Evolutionary conservation across 495 filamentous ascomycete species (phyloP), one percentile per base, ranked within the genome.

Genomic region (Extremus antarcticus): DNA sequence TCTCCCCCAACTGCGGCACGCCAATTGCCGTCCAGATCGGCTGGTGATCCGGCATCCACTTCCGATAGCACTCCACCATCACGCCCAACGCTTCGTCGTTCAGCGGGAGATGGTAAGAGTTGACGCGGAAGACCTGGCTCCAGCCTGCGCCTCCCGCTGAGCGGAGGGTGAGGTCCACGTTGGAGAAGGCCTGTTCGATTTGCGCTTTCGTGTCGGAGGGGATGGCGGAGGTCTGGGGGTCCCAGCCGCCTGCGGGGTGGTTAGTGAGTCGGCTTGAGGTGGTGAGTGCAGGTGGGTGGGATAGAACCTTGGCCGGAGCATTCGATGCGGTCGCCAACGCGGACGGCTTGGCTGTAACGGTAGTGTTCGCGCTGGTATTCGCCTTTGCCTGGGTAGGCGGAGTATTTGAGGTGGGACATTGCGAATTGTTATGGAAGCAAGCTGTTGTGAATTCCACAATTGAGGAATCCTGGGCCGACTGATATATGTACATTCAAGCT

Each of bases 131-230:
- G 22, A 65, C 63, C 35, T 61, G 46, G 19, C 55, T 20, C 53
- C 54, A 61, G 41, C 57, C 60, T 17, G 53, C 49, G 35, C 53
- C 40, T 8, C 61, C 63, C 10, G 57, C 57, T 9, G 38, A 25
- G 35, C 56, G 47, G 29, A 65, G 51, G 11, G 53, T 43, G 10
- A 51, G 25, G 32, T 63, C 61, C 19, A 65, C 51, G 40, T 65
- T 65, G 3, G 23, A 23, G 51, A 65, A 65, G 1, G 63, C 61
- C 15, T 58, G 63, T 10, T 48, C 54, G 54, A 65, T 55, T 47
- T 65, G 57, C 10, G 19, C 32, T 17, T 58, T 40, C 39, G 45
- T 40, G 35, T 48, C 45, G 35, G 29, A 11, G 56, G 32, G 39
- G 61, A 55, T 20, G 2, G 19, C 23, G 11, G 4, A 19, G 17